Evolutionary conservation across 2,329 filamentous ascomycete genomes (phyloP), one percentile per base, ranked within the genome.

Genomic region (Chalaropsis thielavioides): DNA sequence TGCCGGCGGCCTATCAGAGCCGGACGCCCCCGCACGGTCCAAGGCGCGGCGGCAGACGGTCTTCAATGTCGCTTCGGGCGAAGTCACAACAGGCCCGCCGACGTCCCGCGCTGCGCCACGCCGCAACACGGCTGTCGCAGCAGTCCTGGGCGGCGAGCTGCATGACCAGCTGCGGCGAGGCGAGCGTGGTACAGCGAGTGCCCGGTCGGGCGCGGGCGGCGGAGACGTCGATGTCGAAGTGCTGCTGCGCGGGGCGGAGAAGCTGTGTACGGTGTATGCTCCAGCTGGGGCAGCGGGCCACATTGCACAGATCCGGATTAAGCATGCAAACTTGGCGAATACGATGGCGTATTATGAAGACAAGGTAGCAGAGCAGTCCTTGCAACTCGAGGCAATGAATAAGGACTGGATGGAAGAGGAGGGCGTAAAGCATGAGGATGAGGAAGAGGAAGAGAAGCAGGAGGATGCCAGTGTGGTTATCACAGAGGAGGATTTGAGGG

Each of bases 181-280:
- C 60, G 82, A 81, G 44, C 58, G 65, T 5, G 62, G 65, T 2
- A 64, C 62, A 58, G 77, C 76, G 51, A 75, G 66, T 72, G 72
- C 63, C 72, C 44, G 61, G 19, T 63, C 62, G 13, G 59, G 49
- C 3, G 49, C 60, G 79, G 76, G 63, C 54, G 83, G 81, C 68
- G 87, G 86, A 10, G 90, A 95, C 27, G 81, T 96, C 1, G 90
- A 97, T 73, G 85, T 97, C 2, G 89, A 95, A 71, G 81, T 95
- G 1, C 76, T 99, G 38, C 80, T 99, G 24, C 81, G 83, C 63
- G 92, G 92, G 0, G 92, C 92, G 0, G 91, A 96, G 78, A 96
- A 91, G 78, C 81, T 97, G 38, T 92, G 91, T 70, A 82, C 82
- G 56, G 92, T 96, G 35, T 97, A 96, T 72, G 87, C 90, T 41